These are phyloP conservation scores for Colletotrichum lupini DNA, from an alignment of 2,329 filamentous ascomycete genomes.

Conservation along the genomic window DNA sequence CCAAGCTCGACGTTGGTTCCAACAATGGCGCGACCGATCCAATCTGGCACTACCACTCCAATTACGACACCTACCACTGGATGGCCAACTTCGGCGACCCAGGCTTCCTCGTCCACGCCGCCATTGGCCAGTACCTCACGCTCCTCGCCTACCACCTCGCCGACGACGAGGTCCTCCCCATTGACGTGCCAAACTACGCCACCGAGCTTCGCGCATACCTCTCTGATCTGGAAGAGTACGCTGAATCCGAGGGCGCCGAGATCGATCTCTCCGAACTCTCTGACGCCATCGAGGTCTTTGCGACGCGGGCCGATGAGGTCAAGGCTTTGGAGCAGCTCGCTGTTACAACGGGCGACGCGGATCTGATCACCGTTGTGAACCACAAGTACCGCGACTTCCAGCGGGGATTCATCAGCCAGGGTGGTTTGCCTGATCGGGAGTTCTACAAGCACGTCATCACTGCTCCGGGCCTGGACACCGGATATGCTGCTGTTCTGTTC, in stretches of 20 bases:
- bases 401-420: conserved; percentile 59
- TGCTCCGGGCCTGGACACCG: conserved; percentile 58
- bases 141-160: conserved; percentile 53
- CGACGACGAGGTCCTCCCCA: conserved; percentile 49
- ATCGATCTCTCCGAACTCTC: conserved; percentile 52
- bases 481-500: conserved; percentile 54
- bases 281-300: conserved; percentile 51
- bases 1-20: conserved; percentile 69
- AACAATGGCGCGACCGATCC: conserved; percentile 55
- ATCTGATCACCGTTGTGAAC: conserved; percentile 52
- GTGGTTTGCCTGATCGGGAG: conserved; percentile 56
- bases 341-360: conserved; percentile 40
- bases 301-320: conserved; percentile 44
- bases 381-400: conserved; percentile 61
- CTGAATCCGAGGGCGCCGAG: conserved; percentile 44
- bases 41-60: conserved; percentile 80
- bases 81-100: conserved; percentile 83
- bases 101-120: conserved; percentile 68
- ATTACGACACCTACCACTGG: conserved; percentile 88
- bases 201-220: conserved; percentile 52
- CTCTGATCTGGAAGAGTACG: conserved; percentile 47
- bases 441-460: conserved; percentile 60
- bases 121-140: conserved; percentile 61
- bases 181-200: conserved; percentile 54
- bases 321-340: conserved; percentile 47